phyloP scores from a whole-genome alignment of 1,284 basidiomycete species.

The Microbotryum silenes-acaulis region DNA sequence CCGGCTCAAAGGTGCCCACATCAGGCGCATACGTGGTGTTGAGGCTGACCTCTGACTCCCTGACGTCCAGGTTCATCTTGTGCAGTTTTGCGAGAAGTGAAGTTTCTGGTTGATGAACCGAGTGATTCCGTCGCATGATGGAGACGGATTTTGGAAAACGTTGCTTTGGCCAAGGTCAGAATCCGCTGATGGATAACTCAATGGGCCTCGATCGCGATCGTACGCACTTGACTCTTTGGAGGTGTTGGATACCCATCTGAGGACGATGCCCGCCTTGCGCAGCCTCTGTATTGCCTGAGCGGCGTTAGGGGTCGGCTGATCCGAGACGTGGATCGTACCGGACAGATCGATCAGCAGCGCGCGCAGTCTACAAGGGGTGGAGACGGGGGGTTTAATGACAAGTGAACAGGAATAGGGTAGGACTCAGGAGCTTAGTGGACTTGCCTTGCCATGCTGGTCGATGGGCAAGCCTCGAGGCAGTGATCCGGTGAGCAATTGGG shows the following conservation, averaged over 20 bases:
- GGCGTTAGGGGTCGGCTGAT: slow-evolving; percentile 49
- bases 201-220: too few species aligned
- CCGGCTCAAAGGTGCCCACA: background rate
- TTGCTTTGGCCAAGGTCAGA: too few species aligned
- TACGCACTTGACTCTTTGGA: slow-evolving; percentile 49
- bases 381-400: too few species aligned
- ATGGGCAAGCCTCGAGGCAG: too few species aligned
- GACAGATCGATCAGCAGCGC: slow-evolving; percentile 61
- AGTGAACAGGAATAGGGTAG: background rate
- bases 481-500: too few species aligned
- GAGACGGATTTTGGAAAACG: too few species aligned
- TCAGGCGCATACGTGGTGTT: too few species aligned
- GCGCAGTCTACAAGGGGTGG: background rate
- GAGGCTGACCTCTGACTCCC: slow-evolving; percentile 45
- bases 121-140: too few species aligned
- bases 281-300: slow-evolving; percentile 50
- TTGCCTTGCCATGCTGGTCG: too few species aligned
- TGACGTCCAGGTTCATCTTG: slow-evolving; percentile 50
- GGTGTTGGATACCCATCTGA: slow-evolving; percentile 54
- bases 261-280: slow-evolving; percentile 47
- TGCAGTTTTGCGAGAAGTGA: slow-evolving; percentile 45
- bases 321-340: slow-evolving; percentile 58
- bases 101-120: background rate
- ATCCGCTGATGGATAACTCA: too few species aligned
- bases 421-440: too few species aligned